Evolutionary conservation across 2,329 filamentous ascomycete species (phyloP).

Genomic region (Ophiocordyceps australis): DNA sequence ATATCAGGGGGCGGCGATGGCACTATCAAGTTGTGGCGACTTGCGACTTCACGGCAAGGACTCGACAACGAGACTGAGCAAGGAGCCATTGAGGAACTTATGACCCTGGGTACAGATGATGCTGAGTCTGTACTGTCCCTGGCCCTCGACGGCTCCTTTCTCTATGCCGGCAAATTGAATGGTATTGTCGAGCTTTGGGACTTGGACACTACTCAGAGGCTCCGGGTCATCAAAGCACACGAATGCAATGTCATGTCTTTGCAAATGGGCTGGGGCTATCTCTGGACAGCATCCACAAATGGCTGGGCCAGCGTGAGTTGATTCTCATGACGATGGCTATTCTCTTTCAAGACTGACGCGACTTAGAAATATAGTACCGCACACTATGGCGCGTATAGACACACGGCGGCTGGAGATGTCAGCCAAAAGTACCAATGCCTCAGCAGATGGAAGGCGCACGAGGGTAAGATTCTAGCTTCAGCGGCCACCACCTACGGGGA

Average conservation of each 20-base stretch:
- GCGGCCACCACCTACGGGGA: constrained; percentile 52
- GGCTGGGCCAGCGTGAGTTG: constrained; percentile 65
- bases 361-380: constrained; percentile 46
- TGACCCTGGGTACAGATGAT: constrained; percentile 41
- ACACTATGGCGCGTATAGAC: constrained; percentile 39
- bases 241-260: constrained; percentile 72
- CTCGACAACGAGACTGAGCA: constrained; percentile 7
- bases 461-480: constrained; percentile 75
- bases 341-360: constrained; percentile 1
- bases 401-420: constrained; percentile 28
- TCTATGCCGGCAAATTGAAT: constrained; percentile 77
- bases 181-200: constrained; percentile 95
- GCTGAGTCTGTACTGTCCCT: constrained; percentile 56
- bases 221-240: constrained; percentile 71
- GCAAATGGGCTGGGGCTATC: constrained; percentile 65
- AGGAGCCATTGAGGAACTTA: constrained; percentile 50
- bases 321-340: background rate
- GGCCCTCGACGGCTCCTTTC: constrained; percentile 73
- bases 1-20: constrained; percentile 89
- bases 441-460: constrained; percentile 63
- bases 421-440: constrained; percentile 73
- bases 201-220: constrained; percentile 77
- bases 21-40: constrained; percentile 81
- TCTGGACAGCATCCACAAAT: constrained; percentile 79
- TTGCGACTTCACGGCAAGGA: constrained; percentile 17